These are phyloP conservation scores for Odontarrhena argentea DNA, from an alignment of 345 rosid species.

Conservation along the genomic window DNA sequence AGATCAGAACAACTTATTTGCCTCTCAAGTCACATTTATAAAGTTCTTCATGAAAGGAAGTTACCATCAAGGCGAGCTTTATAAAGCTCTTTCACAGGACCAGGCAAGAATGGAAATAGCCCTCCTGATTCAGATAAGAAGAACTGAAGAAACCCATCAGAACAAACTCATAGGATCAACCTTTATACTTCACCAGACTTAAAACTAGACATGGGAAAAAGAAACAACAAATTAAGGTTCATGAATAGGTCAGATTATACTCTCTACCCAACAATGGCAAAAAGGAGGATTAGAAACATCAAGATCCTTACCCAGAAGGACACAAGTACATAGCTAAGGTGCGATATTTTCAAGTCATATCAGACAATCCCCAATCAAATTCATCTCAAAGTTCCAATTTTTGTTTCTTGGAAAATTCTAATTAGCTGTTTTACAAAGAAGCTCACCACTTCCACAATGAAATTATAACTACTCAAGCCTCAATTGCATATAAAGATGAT, in stretches of 20 bases:
- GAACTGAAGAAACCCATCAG: neutral
- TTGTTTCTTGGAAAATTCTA: neutral
- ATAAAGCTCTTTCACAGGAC: neutral
- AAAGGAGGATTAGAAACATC: neutral
- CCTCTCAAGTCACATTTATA: no score
- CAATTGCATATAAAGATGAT: neutral
- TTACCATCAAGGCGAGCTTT: no score
- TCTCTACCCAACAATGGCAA: no score
- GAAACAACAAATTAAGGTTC: no score
- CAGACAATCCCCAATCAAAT: neutral
- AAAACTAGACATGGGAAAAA: neutral
- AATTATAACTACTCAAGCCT: neutral
- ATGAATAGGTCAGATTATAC: no score
- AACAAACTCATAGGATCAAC: slow-evolving; percentile 8
- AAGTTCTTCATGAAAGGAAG: no score
- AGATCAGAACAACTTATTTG: no score
- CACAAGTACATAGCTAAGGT: neutral
- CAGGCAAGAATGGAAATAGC: neutral
- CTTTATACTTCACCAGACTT: neutral
- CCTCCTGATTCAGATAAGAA: neutral
- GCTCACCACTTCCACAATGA: neutral
- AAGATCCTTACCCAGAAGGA: neutral
- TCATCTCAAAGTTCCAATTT: neutral
- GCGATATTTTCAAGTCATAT: neutral
- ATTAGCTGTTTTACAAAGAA: neutral